Base-by-base conservation (phyloP, 768 basidiomycete species). In the Pleurotus citrinopileatus region DNA sequence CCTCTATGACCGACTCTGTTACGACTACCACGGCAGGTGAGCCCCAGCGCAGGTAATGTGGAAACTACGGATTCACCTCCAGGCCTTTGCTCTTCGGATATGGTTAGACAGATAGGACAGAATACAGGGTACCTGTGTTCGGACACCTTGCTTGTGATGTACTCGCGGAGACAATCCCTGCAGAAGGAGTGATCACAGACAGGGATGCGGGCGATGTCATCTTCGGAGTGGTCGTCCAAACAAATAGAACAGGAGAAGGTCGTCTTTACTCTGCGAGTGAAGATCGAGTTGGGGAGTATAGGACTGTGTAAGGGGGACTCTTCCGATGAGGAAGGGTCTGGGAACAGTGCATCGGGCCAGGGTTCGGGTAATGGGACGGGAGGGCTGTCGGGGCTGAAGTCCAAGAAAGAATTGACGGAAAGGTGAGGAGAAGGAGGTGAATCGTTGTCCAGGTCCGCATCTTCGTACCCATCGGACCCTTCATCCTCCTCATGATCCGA, bases 171-270 rank as follows among this genome's bases (percentile, higher is more conserved):
- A 61, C 83, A 83, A 2, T 63, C 56, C 46, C 82, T 62, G 59
- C 81, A 83, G 60, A 75, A 75, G 29, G 44, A 52, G 58, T 84
- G 82, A 15, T 60, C 58, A 57, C 81, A 83, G 1, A 53, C 60
- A 6, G 73, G 72, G 13, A 77, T 58, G 19, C 59, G 63, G 22
- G 75, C 73, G 17, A 78, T 63, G 37, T 63, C 55, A 44, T 81
- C 81, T 42, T 70, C 68, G 0, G 76, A 64, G 40, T 70, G 60
- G 1, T 69, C 63, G 4, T 83, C 81, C 50, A 80, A 59, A 61
- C 81, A 83, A 42, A 83, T 70, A 3, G 64, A 63, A 57, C 82
- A 83, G 23, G 67, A 59, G 52, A 83, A 84, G 15, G 65, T 52
- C 15, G 27, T 26, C 37, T 75, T 79, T 3, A 60, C 44, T 62